Base-by-base conservation (phyloP, 2,329 filamentous ascomycete species). In the Cercospora nicotianae region DNA sequence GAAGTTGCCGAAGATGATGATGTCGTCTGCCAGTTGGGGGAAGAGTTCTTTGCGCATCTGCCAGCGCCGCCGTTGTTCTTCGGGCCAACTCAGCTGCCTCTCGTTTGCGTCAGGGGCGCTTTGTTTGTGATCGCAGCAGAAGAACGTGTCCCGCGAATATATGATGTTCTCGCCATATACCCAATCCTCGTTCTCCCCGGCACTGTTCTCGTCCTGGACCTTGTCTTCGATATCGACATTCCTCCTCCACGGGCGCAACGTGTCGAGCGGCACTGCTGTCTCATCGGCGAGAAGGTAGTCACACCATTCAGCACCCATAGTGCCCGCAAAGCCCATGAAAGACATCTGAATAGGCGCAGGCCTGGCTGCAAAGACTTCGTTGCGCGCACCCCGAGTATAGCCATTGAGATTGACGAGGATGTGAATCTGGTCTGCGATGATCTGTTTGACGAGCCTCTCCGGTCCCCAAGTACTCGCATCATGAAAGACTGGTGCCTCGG, bases 321-420 rank as follows among this genome's bases (percentile, higher is more conserved):
- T 97, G 9, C 95, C 95, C 0, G 95, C 95, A 77, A 99, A 99
- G 0, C 95, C 95, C 95, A 99, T 99, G 76, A 99, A 99, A 0
- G 95, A 97, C 95, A 99, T 99, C 73, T 99, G 95, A 53, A 99
- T 93, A 0, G 95, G 95, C 2, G 94, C 93, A 16, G 95, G 93
- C 28, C 96, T 89, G 23, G 95, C 95, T 23, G 95, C 95, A 78
- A 99, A 99, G 3, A 99, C 90, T 77, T 99, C 95, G 74, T 99
- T 99, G 26, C 94, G 89, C n/a, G 95, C 95, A 31, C 95, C 95
- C 64, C 95, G 87, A 0, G 95, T 99, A 79, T 99, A 99, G 10
- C 95, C 95, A 75, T 99, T 99, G n/a, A 99, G 85, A 72, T 99
- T 99, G 74, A 99, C 89, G 20, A 99, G 85, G 51, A 99, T 95